Base-by-base conservation (phyloP, 1,284 basidiomycete species). In the Boletus smithii region DNA sequence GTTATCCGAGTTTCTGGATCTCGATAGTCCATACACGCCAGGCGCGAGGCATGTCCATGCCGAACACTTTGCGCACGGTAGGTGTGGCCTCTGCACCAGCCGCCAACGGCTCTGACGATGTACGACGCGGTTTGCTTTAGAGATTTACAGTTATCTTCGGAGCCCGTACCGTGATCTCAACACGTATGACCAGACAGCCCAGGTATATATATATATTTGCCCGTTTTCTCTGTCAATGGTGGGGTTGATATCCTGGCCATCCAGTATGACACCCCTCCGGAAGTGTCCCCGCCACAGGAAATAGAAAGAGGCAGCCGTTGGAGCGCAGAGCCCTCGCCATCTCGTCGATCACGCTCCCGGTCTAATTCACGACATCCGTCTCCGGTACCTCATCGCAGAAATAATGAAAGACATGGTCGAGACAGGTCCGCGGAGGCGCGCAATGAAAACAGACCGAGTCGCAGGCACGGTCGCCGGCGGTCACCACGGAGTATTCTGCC, bases 1-100 rank as follows among this genome's bases (percentile, higher is more conserved):
- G 9, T 72, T 95, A 5, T 74, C 86, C 10, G 91, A 93, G 56
- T 91, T 92, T 66, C 73, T 95, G 30, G 91, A 94, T 60, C 76
- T 89, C 67, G 85, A 86, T 54, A 63, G 67, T 7, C 72, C 75
- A 3, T 79, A 79, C 53, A 64, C 69, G 11, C 74, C 77, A 42
- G 81, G 79, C 11, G 72, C 73, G 10, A 73, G 80, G 46, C 78
- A 79, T 48, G 68, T 73, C 29, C 86, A 87, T 54, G 86, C 91
- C 9, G 91, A 95, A 61, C 92, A 94, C 67, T 92, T 95, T 68
- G 86, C 85, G 8, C 91, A 95, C 69, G 88, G 88, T 88, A 56
- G 59, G 77, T 65, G n/a, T 13, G 27, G 35, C 18, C 10, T 35
- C 16, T 40, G 6, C 6, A 26, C 7, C n/a, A 0, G 29, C 33